Conservation (phyloP, 805 yeast genomes). For the Wickerhamiella vanderwaltii region DNA sequence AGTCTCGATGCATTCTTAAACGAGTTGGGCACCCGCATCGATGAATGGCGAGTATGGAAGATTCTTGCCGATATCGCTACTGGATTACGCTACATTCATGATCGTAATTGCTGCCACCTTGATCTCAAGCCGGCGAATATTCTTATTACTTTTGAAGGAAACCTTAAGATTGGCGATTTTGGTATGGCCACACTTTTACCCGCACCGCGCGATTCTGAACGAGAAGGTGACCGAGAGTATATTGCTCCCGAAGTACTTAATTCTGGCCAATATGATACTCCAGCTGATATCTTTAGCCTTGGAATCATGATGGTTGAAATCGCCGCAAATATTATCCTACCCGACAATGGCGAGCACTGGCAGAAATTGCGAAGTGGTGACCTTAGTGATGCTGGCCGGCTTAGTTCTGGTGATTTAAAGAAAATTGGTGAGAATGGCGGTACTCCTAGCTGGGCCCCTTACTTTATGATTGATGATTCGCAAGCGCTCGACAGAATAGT, state of each 20-base stretch:
- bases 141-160: conserved; percentile 88
- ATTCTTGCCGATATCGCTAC: conserved; percentile 67
- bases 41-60: conserved; percentile 98
- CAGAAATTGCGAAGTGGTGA: conserved; percentile 91
- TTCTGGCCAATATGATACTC: conserved; percentile 68
- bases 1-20: conserved; percentile 68
- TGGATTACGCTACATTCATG: conserved; percentile 74
- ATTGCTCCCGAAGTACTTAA: conserved; percentile 94
- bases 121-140: conserved; percentile 94
- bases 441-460: conserved; percentile 73
- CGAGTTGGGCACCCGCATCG: conserved; percentile 69
- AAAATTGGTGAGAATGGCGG: conserved; percentile 13
- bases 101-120: conserved; percentile 63
- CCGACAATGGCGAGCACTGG: conserved; percentile 96
- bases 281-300: conserved; percentile 90
- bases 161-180: conserved; percentile 88
- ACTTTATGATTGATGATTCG: conserved; percentile 60
- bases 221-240: conserved; percentile 95
- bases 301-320: conserved; percentile 89
- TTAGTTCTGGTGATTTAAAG: conserved; percentile 49
- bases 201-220: conserved; percentile 46
- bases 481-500: conserved; percentile 68
- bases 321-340: conserved; percentile 88
- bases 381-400: conserved; percentile 82
- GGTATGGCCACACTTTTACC: conserved; percentile 86